These are phyloP conservation scores for Termitomyces sp. DNA, from an alignment of 768 basidiomycete species.

Conservation along the genomic window DNA sequence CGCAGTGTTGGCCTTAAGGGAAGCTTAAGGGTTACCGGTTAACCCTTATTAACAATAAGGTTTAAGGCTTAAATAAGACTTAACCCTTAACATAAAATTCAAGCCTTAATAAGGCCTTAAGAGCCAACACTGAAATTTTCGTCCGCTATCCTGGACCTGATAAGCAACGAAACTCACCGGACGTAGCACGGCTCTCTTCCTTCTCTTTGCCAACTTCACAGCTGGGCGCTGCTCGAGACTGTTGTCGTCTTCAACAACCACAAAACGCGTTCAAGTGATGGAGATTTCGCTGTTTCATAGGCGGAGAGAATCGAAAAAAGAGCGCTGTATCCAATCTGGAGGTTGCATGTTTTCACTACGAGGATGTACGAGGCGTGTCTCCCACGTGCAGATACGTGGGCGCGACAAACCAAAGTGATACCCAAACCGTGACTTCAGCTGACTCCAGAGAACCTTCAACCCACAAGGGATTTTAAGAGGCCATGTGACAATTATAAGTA, in stretches of 20 bases:
- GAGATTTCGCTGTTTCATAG: not conserved
- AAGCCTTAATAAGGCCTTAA: too few species aligned
- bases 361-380: not conserved
- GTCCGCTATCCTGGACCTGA: not conserved
- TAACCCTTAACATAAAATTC: too few species aligned
- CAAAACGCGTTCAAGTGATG: too few species aligned
- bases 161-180: not conserved
- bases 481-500: not conserved
- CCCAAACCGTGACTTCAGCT: not conserved
- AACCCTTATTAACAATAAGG: too few species aligned
- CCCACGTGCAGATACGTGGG: not conserved
- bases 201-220: not conserved
- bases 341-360: not conserved
- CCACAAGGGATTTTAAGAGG: not conserved
- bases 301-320: not conserved
- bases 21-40: too few species aligned
- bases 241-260: not conserved
- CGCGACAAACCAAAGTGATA: not conserved
- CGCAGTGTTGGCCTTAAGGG: too few species aligned
- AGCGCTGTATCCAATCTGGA: not conserved
- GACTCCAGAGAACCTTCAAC: not conserved
- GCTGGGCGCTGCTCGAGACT: not conserved
- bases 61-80: too few species aligned
- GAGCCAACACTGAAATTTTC: too few species aligned
- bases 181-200: not conserved